phyloP scores from a whole-genome alignment of 257 asterid genomes.

The Nicotiana tomentosiformis region DNA sequence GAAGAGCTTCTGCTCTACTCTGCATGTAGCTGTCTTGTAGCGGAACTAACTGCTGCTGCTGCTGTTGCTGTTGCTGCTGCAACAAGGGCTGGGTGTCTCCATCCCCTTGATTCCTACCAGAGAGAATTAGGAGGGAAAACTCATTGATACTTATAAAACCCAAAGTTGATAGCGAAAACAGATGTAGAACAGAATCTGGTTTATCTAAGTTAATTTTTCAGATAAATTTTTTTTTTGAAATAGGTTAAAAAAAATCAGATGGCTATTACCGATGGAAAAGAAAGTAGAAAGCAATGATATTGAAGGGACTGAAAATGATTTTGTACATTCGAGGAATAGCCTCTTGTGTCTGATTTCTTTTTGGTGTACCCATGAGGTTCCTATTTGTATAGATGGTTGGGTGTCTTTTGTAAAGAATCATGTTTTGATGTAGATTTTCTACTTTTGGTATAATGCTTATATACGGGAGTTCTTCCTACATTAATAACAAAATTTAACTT shows the following conservation, averaged over 20 bases:
- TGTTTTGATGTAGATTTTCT: background rate
- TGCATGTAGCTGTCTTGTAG: slow-evolving; percentile 89
- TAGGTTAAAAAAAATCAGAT: too few relatives aligned
- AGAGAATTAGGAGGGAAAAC: background rate
- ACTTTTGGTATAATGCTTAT: background rate
- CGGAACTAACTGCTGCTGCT: slow-evolving; percentile 82
- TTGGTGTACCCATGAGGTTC: background rate
- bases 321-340: background rate
- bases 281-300: too few relatives aligned
- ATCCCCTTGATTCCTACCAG: slow-evolving; percentile 58
- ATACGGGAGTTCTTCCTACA: background rate
- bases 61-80: slow-evolving; percentile 73
- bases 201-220: background rate
- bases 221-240: too few relatives aligned
- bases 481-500: background rate
- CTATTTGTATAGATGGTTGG: background rate
- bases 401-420: background rate
- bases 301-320: background rate
- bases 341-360: background rate
- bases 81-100: slow-evolving; percentile 78
- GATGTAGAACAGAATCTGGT: background rate
- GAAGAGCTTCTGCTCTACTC: slow-evolving; percentile 96
- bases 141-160: background rate
- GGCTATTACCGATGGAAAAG: too few relatives aligned
- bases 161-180: background rate